Percentiles rank a stretch among this genome's conserved stretches.
These are phyloP conservation scores for Nannochloris sp. DNA, from an alignment of 139 green algal species.

Conservation along the genomic window DNA sequence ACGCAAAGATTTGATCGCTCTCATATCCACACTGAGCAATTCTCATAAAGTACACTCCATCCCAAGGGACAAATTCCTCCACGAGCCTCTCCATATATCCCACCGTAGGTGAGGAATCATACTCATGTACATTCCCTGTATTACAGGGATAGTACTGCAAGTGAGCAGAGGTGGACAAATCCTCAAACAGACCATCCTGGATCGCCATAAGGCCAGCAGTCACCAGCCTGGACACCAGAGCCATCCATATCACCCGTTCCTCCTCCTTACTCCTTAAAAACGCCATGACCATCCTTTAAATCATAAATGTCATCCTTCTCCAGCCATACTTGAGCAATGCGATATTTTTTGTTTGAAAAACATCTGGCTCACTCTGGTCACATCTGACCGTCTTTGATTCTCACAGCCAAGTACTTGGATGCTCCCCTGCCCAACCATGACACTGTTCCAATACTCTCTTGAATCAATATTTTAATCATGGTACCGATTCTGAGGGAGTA, in stretches of 20 bases:
- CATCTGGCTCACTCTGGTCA: too few relatives aligned
- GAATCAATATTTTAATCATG: too few relatives aligned
- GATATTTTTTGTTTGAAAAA: too few relatives aligned
- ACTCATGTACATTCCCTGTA: not conserved
- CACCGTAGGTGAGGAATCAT: not conserved
- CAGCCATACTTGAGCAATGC: too few relatives aligned
- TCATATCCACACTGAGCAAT: slow-evolving; percentile 75
- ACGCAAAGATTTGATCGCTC: slow-evolving; percentile 84
- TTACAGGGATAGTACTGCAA: slow-evolving; percentile 19
- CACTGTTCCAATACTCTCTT: too few relatives aligned
- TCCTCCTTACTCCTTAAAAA: too few relatives aligned
- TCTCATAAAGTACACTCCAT: slow-evolving; percentile 67
- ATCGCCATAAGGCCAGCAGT: slow-evolving; percentile 13
- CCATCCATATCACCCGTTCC: not conserved
- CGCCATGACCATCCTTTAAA: too few relatives aligned
- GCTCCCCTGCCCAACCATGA: too few relatives aligned
- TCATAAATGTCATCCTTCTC: too few relatives aligned
- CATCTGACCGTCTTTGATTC: too few relatives aligned
- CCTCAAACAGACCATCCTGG: slow-evolving; percentile 8
- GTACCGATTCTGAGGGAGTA: too few relatives aligned
- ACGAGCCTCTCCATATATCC: slow-evolving; percentile 2
- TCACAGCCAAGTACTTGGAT: too few relatives aligned
- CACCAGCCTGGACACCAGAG: slow-evolving; percentile 8
- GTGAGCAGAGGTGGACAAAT: slow-evolving; percentile 22
- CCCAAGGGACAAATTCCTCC: slow-evolving; percentile 54